These are phyloP conservation scores for Apiotrichum gracile DNA, from an alignment of 1,284 basidiomycete species.

Conservation along the genomic window DNA sequence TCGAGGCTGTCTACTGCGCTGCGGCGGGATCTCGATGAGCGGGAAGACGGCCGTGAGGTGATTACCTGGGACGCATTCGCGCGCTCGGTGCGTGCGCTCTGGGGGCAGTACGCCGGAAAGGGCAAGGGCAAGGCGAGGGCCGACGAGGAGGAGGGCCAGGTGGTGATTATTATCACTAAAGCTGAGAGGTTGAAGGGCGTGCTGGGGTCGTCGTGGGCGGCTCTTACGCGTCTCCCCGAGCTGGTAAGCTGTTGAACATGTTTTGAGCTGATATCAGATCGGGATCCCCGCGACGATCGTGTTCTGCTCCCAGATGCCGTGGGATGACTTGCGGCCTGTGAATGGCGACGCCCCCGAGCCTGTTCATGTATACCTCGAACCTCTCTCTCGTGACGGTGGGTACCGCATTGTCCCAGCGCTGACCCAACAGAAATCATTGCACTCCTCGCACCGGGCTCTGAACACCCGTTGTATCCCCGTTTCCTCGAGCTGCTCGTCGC, in stretches of 20 bases:
- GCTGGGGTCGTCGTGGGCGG: conserved; percentile 62
- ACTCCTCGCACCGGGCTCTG: conserved; percentile 24
- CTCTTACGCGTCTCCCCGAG: conserved; percentile 65
- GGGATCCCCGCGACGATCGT: conserved; percentile 55
- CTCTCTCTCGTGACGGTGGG: conserved; percentile 59
- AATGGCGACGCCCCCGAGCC: conserved; percentile 69
- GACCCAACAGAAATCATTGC: conserved; percentile 34
- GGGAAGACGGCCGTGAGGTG: conserved; percentile 41
- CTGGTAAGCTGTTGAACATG: conserved; percentile 53
- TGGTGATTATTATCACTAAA: conserved; percentile 62
- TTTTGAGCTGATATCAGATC: conserved; percentile 15
- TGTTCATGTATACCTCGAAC: conserved; percentile 60
- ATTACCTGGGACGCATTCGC: conserved; percentile 64
- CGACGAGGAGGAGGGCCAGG: conserved; percentile 34
- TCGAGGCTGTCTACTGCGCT: conserved; percentile 53
- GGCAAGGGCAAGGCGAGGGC: too few relatives aligned
- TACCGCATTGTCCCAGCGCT: conserved; percentile 20
- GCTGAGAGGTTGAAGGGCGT: conserved; percentile 62
- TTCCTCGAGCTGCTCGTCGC: conserved; percentile 62
- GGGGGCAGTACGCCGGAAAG: conserved; percentile 19
- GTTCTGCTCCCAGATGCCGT: conserved; percentile 61
- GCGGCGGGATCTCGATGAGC: conserved; percentile 36
- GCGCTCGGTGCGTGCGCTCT: conserved; percentile 53
- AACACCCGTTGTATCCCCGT: conserved; percentile 57
- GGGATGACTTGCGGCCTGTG: conserved; percentile 67